Conservation (phyloP, 1,284 basidiomycete genomes). For the Fomitopsis palustris region DNA sequence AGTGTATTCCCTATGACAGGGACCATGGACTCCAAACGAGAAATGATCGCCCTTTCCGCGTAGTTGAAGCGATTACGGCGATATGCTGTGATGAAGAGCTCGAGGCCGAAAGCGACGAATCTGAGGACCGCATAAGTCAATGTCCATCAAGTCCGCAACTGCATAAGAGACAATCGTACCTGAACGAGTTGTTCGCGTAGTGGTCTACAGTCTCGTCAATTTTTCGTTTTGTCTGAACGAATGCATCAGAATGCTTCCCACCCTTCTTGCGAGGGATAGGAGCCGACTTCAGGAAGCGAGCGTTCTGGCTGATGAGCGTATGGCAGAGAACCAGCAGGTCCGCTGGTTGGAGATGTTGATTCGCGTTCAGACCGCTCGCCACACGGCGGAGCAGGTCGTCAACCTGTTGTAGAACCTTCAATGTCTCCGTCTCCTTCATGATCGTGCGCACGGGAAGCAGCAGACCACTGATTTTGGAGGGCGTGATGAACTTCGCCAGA, state of each 20-base stretch:
- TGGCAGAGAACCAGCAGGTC: constrained; percentile 86
- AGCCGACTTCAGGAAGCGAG: constrained; percentile 70
- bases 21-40: constrained; percentile 86
- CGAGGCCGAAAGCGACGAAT: constrained; percentile 91
- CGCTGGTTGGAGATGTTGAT: constrained; percentile 65
- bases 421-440: constrained; percentile 82
- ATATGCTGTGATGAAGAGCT: constrained; percentile 88
- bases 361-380: constrained; percentile 83
- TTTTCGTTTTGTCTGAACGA: constrained; percentile 79
- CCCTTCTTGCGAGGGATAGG: constrained; percentile 37
- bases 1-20: constrained; percentile 89
- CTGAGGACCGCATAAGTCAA: constrained; percentile 44
- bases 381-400: constrained; percentile 89
- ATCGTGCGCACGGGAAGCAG: constrained; percentile 82
- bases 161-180: constrained; percentile 40
- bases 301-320: constrained; percentile 89
- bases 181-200: constrained; percentile 82
- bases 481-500: constrained; percentile 74
- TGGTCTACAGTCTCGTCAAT: constrained; percentile 57
- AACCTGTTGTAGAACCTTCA: constrained; percentile 81
- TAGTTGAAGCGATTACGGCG: constrained; percentile 87
- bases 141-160: not conserved
- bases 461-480: constrained; percentile 72
- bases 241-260: constrained; percentile 46
- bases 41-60: constrained; percentile 65